Evolutionary conservation across 257 asterid species (phyloP).

Genomic region (Asclepias syriaca): DNA sequence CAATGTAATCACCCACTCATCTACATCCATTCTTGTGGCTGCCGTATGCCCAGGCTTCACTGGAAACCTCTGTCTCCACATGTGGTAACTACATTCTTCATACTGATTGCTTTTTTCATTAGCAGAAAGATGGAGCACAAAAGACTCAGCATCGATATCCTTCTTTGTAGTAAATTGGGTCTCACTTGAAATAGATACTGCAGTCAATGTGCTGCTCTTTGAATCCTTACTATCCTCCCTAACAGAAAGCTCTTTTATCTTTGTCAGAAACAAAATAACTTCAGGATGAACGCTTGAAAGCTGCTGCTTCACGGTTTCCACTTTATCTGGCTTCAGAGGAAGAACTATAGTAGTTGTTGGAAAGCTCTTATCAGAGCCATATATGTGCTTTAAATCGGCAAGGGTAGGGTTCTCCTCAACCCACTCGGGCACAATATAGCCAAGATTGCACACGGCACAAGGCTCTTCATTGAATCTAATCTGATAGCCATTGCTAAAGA

Average conservation of each 20-base stretch:
- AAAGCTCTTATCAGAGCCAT: neutral
- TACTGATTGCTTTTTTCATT: slow-evolving; percentile 18
- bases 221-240: slow-evolving; percentile 32
- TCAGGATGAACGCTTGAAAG: slow-evolving; percentile 37
- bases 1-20: slow-evolving; percentile 34
- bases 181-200: slow-evolving; percentile 21
- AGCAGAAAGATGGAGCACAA: slow-evolving; percentile 26
- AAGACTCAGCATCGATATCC: slow-evolving; percentile 34
- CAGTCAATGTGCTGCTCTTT: slow-evolving; percentile 13
- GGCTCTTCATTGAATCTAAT: slow-evolving; percentile 34
- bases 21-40: slow-evolving; percentile 31
- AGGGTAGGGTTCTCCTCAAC: neutral
- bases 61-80: slow-evolving; percentile 39
- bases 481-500: slow-evolving; percentile 38
- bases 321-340: slow-evolving; percentile 36
- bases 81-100: slow-evolving; percentile 30
- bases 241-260: slow-evolving; percentile 29
- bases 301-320: slow-evolving; percentile 31
- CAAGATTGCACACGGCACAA: slow-evolving; percentile 26
- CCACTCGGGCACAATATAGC: slow-evolving; percentile 16
- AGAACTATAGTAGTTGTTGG: slow-evolving; percentile 22
- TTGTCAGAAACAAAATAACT: slow-evolving; percentile 29
- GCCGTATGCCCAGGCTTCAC: slow-evolving; percentile 22
- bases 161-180: slow-evolving; percentile 25
- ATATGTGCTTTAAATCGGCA: neutral